Conservation (phyloP, 768 basidiomycete species). For the Pilatotrama ljubarskyi region DNA sequence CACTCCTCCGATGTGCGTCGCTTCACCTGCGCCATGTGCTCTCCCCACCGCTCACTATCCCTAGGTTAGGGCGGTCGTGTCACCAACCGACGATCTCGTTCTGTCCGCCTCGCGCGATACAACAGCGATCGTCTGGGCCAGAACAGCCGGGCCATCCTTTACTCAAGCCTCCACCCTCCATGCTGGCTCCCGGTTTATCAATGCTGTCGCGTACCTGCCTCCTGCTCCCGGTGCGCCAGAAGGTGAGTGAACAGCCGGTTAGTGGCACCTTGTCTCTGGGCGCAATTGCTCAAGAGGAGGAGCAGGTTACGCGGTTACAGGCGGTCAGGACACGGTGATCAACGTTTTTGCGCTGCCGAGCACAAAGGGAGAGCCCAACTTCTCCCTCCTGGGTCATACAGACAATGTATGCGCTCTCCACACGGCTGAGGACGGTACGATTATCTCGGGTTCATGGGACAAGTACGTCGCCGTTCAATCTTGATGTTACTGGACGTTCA, state of each 20-base stretch:
- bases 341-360: slow-evolving; percentile 73
- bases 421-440: slow-evolving; percentile 63
- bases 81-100: slow-evolving; percentile 74
- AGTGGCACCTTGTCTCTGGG: slow-evolving; percentile 4
- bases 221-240: slow-evolving; percentile 68
- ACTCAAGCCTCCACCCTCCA: slow-evolving; percentile 51
- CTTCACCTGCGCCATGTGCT: slow-evolving; percentile 3
- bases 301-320: slow-evolving; percentile 79
- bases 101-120: slow-evolving; percentile 92
- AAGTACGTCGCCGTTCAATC: slow-evolving; percentile 51
- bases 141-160: slow-evolving; percentile 52
- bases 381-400: slow-evolving; percentile 83
- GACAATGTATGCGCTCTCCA: slow-evolving; percentile 89
- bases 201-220: slow-evolving; percentile 76
- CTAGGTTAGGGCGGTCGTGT: slow-evolving; percentile 81
- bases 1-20: slow-evolving; percentile 75
- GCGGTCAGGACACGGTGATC: slow-evolving; percentile 87
- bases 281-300: background rate
- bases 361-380: slow-evolving; percentile 70
- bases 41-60: slow-evolving; percentile 26
- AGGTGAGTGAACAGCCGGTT: slow-evolving; percentile 46
- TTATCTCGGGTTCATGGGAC: slow-evolving; percentile 98
- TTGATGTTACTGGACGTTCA: background rate
- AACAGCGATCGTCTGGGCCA: slow-evolving; percentile 85
- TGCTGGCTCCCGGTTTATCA: slow-evolving; percentile 75